A percentile compares a stretch with the other conserved stretches of the same genome.
Evolutionary conservation across 2,329 filamentous ascomycete genomes (phyloP).

Genomic region (Aspergillus sp.): DNA sequence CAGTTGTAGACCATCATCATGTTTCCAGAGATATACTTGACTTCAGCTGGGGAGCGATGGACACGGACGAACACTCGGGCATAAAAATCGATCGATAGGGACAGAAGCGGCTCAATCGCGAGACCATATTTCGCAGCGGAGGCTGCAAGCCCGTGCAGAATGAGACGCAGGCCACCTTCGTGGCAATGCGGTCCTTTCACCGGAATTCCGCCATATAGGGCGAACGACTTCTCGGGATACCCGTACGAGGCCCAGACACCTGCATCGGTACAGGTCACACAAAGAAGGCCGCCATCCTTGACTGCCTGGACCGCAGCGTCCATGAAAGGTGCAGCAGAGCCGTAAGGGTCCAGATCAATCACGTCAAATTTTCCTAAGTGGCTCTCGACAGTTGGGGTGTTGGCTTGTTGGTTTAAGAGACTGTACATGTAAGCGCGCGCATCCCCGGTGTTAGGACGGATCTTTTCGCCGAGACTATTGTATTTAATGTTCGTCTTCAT

Average conservation of each 20-base stretch:
- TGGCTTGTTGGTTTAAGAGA: constrained; percentile 51
- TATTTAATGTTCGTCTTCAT: constrained; percentile 84
- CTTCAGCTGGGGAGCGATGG: constrained; percentile 74
- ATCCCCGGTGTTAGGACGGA: constrained; percentile 75
- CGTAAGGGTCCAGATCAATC: constrained; percentile 95
- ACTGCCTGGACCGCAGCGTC: constrained; percentile 87
- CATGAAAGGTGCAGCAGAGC: constrained; percentile 87
- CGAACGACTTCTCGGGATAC: constrained; percentile 90
- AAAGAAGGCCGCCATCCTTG: constrained; percentile 84
- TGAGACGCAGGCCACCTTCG: constrained; percentile 83
- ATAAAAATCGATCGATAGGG: constrained; percentile 95
- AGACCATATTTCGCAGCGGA: constrained; percentile 83
- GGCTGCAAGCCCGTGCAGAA: constrained; percentile 77
- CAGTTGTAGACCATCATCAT: constrained; percentile 94
- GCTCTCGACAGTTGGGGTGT: constrained; percentile 38
- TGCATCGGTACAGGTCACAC: constrained; percentile 94
- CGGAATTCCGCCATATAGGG: constrained; percentile 88
- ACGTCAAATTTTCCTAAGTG: constrained; percentile 73
- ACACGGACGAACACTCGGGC: constrained; percentile 84
- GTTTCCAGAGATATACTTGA: constrained; percentile 88
- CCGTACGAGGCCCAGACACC: constrained; percentile 92
- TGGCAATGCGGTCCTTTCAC: constrained; percentile 84
- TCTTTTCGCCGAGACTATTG: constrained; percentile 71
- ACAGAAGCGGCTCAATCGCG: constrained; percentile 85
- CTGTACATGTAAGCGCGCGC: constrained; percentile 91